Evolutionary conservation across 2,329 filamentous ascomycete genomes (phyloP), one percentile per base, ranked within the genome.

Genomic region (Exophiala aquamarina): DNA sequence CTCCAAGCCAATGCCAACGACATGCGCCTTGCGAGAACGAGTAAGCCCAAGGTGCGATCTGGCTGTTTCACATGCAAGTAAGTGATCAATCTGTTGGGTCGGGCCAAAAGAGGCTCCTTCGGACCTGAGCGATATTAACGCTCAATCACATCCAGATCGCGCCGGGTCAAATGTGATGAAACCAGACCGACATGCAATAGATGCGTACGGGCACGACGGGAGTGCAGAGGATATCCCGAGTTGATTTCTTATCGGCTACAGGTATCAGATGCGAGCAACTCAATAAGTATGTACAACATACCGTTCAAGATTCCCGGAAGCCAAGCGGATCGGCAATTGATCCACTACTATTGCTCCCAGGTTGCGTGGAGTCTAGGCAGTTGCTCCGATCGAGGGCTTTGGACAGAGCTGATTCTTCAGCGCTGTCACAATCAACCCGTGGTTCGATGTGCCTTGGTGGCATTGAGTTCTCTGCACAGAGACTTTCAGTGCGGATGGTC

Each of bases 341-440:
- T 84, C 57, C 74, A 81, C 47, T 66, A 84, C 13, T 85, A 84
- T 57, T 75, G 76, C 31, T 69, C 74, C 18, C 78, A 79, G 29
- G 84, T 83, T 0, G 78, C 81, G 1, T 76, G 67, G 38, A 81
- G 84, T 58, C 66, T 86, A 4, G 84, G 82, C 0, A 81, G 82
- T 6, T 85, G 82, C 62, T 85, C 86, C 49, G 78, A 84, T 59
- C 78, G 75, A n/a, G 70, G 75, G 2, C 85, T 86, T 59, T 87
- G 83, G 82, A 81, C 75, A 1, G 70, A 74, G 31, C 75, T 76
- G 28, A 81, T 86, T 2, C 63, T 86, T 8, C 78, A 82, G 52
- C 80, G 82, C 60, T 84, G 80, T 41, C 79, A 84, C 56, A 70
- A 72, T 0, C 78, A 84, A 57, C 68, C 75, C 9, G 75, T 81